Percentiles rank a stretch among this genome's conserved stretches.
phyloP scores from a whole-genome alignment of 192 early-diverging fungal genomes.

The Coemansia sp. region DNA sequence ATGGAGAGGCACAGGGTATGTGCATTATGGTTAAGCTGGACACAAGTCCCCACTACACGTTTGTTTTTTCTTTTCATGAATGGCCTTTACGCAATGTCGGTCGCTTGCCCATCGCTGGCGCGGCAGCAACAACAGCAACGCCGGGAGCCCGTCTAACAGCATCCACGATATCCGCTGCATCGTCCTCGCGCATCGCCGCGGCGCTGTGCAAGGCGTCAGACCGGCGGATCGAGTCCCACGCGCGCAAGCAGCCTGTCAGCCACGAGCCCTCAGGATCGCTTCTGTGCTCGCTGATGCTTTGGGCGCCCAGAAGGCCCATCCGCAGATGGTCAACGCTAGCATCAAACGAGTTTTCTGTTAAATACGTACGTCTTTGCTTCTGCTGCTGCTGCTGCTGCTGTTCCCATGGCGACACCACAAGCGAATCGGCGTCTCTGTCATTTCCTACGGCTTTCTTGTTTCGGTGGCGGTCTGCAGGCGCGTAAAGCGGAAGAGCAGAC shows the following conservation, averaged over 20 bases:
- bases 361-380: neutral
- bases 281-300: neutral
- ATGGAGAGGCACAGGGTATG: too few relatives aligned
- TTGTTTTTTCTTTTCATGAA: neutral
- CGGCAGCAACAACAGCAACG: neutral
- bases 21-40: too few relatives aligned
- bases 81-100: neutral
- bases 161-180: neutral
- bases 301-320: neutral
- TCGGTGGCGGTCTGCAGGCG: neutral
- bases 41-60: neutral
- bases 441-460: neutral
- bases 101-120: neutral
- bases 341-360: conserved; percentile 3
- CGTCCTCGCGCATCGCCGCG: conserved; percentile 8
- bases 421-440: neutral
- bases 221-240: conserved; percentile 50
- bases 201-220: conserved; percentile 21
- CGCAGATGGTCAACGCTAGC: conserved; percentile 6
- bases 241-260: conserved; percentile 20
- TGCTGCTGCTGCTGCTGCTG: neutral
- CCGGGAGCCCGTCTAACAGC: neutral
- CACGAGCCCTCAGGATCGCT: conserved; percentile 22
- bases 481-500: conserved; percentile 7
- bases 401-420: neutral